Evolutionary conservation across 148 eudicot species (phyloP), one percentile per base, ranked within the genome.

Genomic region (Chenopodium formosanum): DNA sequence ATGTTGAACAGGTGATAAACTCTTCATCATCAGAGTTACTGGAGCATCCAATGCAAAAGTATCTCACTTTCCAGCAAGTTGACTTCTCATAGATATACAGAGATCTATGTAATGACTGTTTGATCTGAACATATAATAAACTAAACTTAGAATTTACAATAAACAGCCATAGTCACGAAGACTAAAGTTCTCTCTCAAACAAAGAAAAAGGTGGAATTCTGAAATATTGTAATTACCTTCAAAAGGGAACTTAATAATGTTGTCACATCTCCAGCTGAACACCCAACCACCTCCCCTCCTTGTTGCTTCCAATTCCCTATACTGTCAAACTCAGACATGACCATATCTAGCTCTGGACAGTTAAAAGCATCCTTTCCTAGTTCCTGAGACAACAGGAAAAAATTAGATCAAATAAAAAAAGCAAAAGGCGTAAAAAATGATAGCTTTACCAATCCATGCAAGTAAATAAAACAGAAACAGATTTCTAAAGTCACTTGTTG

Each of bases 261-360:
- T 46, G 84, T 75, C 46, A 25, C 84, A 83, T 87, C 89, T 65
- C 80, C 90, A 83, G 76, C 53, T 20, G 85, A 81, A 85, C 86
- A 82, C 74, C 91, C 91, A 73, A 86, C 81, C 80, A 86, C 74
- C 64, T 90, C 90, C 73, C 75, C 79, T 83, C 91, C 88, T 58
- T 79, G 83, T 76, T 81, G 90, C 88, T 87, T 89, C 98, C 99
- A 96, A 9, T 77, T 82, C 72, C 78, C 88, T 60, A 90, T 83
- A 82, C 77, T 88, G 62, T 92, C 88, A 77, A 89, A 81, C 83
- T 94, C 92, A 66, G 91, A 88, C 19, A 83, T 82, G 73, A 94
- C 89, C 93, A 86, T 89, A 25, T 91, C 91, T 73, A 89, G 86
- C 86, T 94, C 99, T 62, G 81, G 75, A 79, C 99, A 94, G 75